These are phyloP conservation scores for Elsinoe australis DNA, from an alignment of 2,329 filamentous ascomycete genomes.

Conservation along the genomic window DNA sequence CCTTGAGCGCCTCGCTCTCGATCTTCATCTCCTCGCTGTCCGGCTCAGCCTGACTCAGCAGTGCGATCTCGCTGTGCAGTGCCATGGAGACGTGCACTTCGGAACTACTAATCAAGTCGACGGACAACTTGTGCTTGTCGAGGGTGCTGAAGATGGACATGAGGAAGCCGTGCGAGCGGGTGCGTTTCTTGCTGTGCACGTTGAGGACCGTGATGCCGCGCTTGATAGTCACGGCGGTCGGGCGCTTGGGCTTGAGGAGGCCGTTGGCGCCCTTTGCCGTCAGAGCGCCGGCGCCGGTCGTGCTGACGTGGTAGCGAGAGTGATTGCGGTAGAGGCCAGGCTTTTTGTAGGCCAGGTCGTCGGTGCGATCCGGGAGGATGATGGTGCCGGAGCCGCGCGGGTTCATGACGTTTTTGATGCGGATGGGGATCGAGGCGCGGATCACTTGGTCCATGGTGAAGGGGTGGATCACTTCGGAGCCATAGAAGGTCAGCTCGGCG, in stretches of 20 bases:
- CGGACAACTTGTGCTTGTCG: conserved; percentile 76
- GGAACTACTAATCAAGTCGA: conserved; percentile 91
- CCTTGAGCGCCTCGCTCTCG: conserved; percentile 40
- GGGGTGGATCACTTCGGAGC: conserved; percentile 90
- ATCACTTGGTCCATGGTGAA: conserved; percentile 95
- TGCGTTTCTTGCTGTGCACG: conserved; percentile 94
- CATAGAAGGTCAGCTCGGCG: conserved; percentile 73
- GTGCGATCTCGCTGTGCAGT: conserved; percentile 66
- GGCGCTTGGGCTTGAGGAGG: conserved; percentile 35
- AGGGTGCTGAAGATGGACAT: conserved; percentile 88
- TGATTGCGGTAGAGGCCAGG: conserved; percentile 44
- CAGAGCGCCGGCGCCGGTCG: conserved; percentile 8
- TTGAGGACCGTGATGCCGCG: conserved; percentile 95
- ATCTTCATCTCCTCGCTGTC: conserved; percentile 42
- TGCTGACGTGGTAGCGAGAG: conserved; percentile 38
- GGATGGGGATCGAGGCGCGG: conserved; percentile 70
- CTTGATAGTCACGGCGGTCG: conserved; percentile 82
- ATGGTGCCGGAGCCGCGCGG: conserved; percentile 70
- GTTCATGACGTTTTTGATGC: conserved; percentile 90
- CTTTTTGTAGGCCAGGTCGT: conserved; percentile 46
- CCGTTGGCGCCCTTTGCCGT: conserved; percentile 9
- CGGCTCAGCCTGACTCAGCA: conserved; percentile 40
- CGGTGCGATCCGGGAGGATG: conserved; percentile 67
- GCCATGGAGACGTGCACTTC: conserved; percentile 98
- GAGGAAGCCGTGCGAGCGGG: conserved; percentile 92